Conservation (phyloP, 2,329 filamentous ascomycete genomes). For the Ceratocystis smalleyi region DNA sequence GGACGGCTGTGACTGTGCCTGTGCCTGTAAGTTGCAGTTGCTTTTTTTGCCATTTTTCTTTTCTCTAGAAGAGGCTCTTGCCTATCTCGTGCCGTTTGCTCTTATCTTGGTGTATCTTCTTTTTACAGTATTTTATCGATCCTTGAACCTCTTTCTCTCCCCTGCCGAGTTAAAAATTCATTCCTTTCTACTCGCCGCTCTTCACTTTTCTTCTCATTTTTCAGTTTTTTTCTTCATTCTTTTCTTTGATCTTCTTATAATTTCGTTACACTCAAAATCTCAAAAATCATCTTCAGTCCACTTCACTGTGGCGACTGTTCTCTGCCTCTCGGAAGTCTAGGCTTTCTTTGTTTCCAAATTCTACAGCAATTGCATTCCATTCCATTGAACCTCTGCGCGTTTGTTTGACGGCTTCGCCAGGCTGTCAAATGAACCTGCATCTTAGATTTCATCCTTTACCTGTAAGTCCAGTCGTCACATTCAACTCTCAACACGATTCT, state of each 20-base stretch:
- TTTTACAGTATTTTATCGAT: conserved; percentile 13
- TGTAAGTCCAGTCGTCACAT: conserved; percentile 20
- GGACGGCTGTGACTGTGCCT: background rate
- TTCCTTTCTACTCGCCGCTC: conserved; percentile 19
- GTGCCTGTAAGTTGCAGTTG: background rate
- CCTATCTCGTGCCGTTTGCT: background rate
- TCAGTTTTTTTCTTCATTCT: conserved; percentile 17
- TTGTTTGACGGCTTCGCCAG: conserved; percentile 64
- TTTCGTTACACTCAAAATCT: conserved; percentile 1
- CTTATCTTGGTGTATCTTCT: conserved; percentile 16
- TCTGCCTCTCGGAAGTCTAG: conserved; percentile 4
- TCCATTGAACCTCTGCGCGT: conserved; percentile 44
- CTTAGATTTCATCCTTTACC: conserved; percentile 40
- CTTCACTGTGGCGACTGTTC: conserved; percentile 5
- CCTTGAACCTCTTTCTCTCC: conserved; percentile 1
- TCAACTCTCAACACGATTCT: background rate
- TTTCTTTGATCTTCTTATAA: background rate
- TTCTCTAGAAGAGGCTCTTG: background rate
- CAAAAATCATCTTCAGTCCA: conserved; percentile 1
- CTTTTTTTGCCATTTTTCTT: background rate
- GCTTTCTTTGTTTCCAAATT: conserved; percentile 17
- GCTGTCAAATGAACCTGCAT: conserved; percentile 99
- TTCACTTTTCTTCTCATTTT: conserved; percentile 10
- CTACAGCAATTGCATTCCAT: conserved; percentile 18
- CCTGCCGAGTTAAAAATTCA: conserved; percentile 7